A percentile compares a stretch with the other conserved stretches of the same genome.
phyloP scores from a whole-genome alignment of 306 rosid genomes.

The Fragaria ananassa region DNA sequence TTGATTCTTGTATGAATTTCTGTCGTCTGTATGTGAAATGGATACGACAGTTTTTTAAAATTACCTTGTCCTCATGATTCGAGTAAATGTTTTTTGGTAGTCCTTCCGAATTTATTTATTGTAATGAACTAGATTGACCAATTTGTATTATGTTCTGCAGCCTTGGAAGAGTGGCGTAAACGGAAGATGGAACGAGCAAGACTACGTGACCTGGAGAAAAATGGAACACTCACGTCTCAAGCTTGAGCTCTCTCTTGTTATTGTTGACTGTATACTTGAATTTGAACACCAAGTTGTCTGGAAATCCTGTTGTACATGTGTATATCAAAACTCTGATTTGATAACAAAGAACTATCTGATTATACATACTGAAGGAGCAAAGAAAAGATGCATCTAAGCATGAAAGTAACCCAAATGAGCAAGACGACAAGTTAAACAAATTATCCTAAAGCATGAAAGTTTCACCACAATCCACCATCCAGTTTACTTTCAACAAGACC shows the following conservation, averaged over 20 bases:
- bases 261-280: not conserved
- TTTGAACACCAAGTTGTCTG: not conserved
- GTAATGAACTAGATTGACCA: not conserved
- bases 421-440: not conserved
- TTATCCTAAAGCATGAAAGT: not conserved
- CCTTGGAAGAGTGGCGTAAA: slow-evolving; percentile 97
- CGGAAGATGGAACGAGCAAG: slow-evolving; percentile 96
- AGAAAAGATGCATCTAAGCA: not conserved
- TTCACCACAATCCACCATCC: not conserved
- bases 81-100: not conserved
- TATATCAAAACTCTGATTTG: not conserved
- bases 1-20: not conserved
- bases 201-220: slow-evolving; percentile 73
- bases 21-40: not conserved
- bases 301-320: slow-evolving; percentile 3
- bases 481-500: not conserved
- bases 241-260: slow-evolving; percentile 27
- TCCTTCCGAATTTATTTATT: too few species aligned
- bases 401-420: not conserved
- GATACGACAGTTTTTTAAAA: not conserved
- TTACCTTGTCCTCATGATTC: not conserved
- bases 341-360: not conserved
- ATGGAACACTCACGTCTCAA: slow-evolving; percentile 59
- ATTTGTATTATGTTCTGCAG: slow-evolving; percentile 44
- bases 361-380: not conserved